Percentiles rank a stretch among this genome's conserved stretches.
Conservation (phyloP, 2,329 filamentous ascomycete genomes). For the Ophiostoma populinum region DNA sequence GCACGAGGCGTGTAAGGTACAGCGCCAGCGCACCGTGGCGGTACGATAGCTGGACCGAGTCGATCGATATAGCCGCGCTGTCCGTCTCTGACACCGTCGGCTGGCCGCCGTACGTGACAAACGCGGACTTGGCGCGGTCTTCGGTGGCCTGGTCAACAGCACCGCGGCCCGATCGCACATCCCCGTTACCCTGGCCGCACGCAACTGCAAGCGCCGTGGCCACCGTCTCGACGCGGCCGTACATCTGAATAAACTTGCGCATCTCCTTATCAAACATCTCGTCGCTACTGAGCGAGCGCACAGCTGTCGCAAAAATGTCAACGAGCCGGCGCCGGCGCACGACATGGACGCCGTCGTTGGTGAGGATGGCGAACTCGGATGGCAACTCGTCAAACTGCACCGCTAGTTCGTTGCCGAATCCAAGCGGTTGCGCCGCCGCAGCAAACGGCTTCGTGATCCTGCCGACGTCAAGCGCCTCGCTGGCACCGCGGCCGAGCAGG, state of each 20-base stretch:
- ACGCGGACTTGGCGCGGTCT: conserved; percentile 69
- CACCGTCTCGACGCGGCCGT: conserved; percentile 77
- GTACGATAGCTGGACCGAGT: conserved; percentile 73
- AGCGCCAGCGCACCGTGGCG: conserved; percentile 76
- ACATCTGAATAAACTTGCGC: conserved; percentile 66
- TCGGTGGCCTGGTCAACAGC: conserved; percentile 73
- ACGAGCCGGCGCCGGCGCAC: conserved; percentile 71
- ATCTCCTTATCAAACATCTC: conserved; percentile 71
- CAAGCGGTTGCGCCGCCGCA: conserved; percentile 48
- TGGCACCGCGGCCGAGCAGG: conserved; percentile 42
- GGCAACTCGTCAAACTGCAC: conserved; percentile 81
- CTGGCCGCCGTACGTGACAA: conserved; percentile 84
- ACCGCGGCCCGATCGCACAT: conserved; percentile 50
- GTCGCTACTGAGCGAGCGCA: conserved; percentile 54
- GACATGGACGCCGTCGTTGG: conserved; percentile 77
- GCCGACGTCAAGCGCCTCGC: conserved; percentile 62
- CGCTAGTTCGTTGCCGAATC: conserved; percentile 88
- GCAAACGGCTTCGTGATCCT: conserved; percentile 57
- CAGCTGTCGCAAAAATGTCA: conserved; percentile 75
- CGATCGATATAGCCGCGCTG: conserved; percentile 55
- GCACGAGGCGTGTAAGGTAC: conserved; percentile 75
- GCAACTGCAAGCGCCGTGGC: conserved; percentile 86
- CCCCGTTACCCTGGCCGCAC: conserved; percentile 77
- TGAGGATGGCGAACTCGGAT: conserved; percentile 77
- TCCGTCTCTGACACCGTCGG: conserved; percentile 64